Evolutionary conservation across 2,329 filamentous ascomycete species (phyloP), one percentile per base, ranked within the genome.

Genomic region (Penicillium sp.): DNA sequence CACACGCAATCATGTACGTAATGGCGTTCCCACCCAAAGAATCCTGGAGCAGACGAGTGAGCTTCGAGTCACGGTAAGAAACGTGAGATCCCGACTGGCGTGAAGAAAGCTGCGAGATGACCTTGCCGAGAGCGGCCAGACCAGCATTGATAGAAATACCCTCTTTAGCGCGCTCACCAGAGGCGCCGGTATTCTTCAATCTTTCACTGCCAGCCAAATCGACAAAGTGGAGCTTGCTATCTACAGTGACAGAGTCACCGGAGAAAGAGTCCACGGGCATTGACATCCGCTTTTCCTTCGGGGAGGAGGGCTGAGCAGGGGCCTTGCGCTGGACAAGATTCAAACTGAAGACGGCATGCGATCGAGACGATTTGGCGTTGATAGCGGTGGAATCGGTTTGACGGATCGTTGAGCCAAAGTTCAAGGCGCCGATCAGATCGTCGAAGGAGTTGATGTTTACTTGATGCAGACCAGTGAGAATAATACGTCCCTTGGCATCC

Each of bases 1-100:
- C 89, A 66, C 92, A 98, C 6, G 92, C 92, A 67, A 98, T 92
- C 92, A 98, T 96, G 68, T 96, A 98, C 0, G 92, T 98, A 60
- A 95, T 94, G 23, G 92, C 92, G 60, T 94, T 96, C 3, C 92
- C 92, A 40, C 92, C 92, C 4, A 98, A 74, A 0, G 92, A 98
- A 65, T 98, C 92, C 70, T 98, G 92, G 12, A 98, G 77, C 15
- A 98, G 74, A 42, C 92, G 83, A 8, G 92, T 98, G 52, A 98
- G 79, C 61, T 88, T 89, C n/a, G 92, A 96, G 67, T 98, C 92
- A 48, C 92, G 86, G 62, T 98, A 98, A 2, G 92, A 98, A 40
- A 98, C 89, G 65, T 96, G 88, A 3, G 87, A 83, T 32, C 87
- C 88, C 30, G 84, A 71, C 50, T 88, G 82, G 42, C 89, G 84